These are phyloP conservation scores for Aristolochia fimbriata DNA, from an alignment of 164 flowering plant species.

Conservation along the genomic window DNA sequence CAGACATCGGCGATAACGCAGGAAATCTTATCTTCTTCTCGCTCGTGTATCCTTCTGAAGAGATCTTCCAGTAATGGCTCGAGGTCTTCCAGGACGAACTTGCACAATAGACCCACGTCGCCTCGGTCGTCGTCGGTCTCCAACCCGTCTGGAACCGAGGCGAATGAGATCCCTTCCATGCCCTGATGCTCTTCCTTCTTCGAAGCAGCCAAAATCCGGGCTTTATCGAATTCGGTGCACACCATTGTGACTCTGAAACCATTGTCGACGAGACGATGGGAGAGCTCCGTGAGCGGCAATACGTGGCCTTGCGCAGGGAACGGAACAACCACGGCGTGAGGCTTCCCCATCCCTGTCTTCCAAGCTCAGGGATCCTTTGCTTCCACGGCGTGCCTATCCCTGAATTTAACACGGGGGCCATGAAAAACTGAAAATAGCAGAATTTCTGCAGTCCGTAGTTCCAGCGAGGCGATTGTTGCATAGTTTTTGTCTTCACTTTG, in stretches of 20 bases:
- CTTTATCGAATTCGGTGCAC: conserved; percentile 8
- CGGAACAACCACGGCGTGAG: conserved; percentile 20
- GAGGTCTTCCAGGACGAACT: conserved; percentile 3
- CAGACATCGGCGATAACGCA: conserved; percentile 21
- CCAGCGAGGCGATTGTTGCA: no score
- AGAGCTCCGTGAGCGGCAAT: conserved; percentile 20
- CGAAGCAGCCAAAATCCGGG: not conserved
- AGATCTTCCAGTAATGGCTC: conserved; percentile 11
- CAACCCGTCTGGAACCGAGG: conserved; percentile 15
- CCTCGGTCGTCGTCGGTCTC: conserved; percentile 5
- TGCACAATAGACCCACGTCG: not conserved
- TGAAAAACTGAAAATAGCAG: no score
- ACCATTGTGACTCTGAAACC: conserved; percentile 18
- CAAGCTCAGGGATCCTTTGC: no score
- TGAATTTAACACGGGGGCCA: no score
- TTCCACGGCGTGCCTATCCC: no score
- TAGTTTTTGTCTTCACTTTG: no score
- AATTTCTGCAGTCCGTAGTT: no score
- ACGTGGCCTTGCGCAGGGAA: conserved; percentile 25
- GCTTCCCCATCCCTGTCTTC: conserved; percentile 8
- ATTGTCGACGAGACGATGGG: conserved; percentile 14
- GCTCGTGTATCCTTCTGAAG: conserved; percentile 4
- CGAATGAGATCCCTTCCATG: conserved; percentile 3
- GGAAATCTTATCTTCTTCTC: conserved; percentile 10
- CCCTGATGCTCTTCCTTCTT: not conserved